Evolutionary conservation across 1,284 basidiomycete genomes (phyloP).

Genomic region (Puccinia coronata): DNA sequence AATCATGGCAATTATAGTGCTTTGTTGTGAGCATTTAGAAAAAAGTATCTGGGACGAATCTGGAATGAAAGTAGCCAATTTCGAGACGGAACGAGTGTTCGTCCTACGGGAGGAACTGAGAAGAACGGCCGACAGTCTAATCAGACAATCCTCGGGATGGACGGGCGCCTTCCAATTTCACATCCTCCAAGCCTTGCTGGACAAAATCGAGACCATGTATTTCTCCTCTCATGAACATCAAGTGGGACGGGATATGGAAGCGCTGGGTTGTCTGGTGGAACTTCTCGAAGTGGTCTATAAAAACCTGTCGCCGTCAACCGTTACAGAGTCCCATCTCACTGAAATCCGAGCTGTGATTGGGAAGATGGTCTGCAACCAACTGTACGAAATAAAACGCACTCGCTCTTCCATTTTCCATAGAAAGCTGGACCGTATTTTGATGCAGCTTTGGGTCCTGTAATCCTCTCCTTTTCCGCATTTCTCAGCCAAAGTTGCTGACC

Average conservation of each 20-base stretch:
- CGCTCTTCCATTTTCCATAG: conserved; percentile 11
- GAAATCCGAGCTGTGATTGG: conserved; percentile 4
- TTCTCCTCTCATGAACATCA: neutral
- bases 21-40: conserved; percentile 13
- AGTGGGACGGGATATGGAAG: neutral
- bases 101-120: neutral
- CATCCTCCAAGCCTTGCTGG: neutral
- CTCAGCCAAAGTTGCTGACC: neutral
- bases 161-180: conserved; percentile 17
- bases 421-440: conserved; percentile 27
- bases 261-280: neutral
- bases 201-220: neutral
- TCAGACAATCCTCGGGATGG: neutral
- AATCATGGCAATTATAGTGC: neutral
- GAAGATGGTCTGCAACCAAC: neutral
- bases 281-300: neutral
- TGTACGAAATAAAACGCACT: neutral
- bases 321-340: neutral
- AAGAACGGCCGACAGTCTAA: neutral
- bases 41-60: neutral
- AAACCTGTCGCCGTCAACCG: neutral
- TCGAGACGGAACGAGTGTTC: neutral
- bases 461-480: neutral
- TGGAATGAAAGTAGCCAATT: neutral
- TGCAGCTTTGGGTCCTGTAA: conserved; percentile 18